Conservation (phyloP, 148 eudicot species). For the Vaccinium darrowii region DNA sequence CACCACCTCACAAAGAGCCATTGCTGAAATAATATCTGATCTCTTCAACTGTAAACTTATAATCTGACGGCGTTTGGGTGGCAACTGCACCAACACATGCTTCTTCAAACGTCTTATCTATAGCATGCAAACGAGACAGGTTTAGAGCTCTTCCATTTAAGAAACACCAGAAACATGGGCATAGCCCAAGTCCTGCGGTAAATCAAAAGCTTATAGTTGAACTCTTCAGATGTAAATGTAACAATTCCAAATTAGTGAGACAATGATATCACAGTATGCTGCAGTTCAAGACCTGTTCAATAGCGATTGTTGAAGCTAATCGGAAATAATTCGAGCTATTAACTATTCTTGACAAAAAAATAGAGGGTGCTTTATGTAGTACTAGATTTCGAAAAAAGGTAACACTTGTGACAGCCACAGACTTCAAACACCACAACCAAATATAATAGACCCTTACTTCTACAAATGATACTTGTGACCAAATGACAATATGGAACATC, state of each 20-base stretch:
- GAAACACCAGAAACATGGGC: background rate
- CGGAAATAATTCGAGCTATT: background rate
- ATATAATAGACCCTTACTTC: background rate
- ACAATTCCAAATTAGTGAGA: background rate
- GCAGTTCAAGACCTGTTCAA: background rate
- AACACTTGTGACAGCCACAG: background rate
- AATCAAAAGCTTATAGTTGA: background rate
- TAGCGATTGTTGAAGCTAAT: background rate
- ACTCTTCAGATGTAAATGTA: background rate
- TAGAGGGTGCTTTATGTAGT: background rate
- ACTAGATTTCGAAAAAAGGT: background rate
- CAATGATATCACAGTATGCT: background rate
- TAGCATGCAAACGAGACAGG: slow-evolving; percentile 16
- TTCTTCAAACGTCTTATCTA: slow-evolving; percentile 97
- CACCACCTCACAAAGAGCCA: slow-evolving; percentile 33
- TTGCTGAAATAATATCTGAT: slow-evolving; percentile 65
- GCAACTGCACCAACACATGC: slow-evolving; percentile 78
- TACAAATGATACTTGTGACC: background rate
- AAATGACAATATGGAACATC: background rate
- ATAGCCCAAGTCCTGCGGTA: background rate
- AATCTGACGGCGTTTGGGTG: slow-evolving; percentile 91
- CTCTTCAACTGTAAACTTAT: slow-evolving; percentile 62
- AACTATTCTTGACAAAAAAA: background rate
- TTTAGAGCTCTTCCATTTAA: background rate
- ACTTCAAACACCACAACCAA: background rate